Conservation (phyloP, 352 stramenopile species). For the Elongisporangium anandrum region DNA sequence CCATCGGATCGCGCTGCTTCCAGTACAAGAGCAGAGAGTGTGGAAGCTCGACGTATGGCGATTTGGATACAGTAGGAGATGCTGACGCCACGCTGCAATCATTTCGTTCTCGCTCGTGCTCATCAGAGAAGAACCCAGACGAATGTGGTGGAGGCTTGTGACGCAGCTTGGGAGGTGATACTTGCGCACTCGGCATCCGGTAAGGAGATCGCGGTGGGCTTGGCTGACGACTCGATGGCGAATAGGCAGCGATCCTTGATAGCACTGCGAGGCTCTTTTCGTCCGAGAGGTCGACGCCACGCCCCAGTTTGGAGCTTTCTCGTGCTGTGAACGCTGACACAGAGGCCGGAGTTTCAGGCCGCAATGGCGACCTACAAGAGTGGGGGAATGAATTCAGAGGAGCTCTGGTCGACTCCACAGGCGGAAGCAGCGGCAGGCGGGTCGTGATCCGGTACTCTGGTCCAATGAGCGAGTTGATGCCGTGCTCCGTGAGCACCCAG, state of each 20-base stretch:
- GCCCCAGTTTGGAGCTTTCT: constrained; percentile 39
- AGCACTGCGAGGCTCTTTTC: constrained; percentile 43
- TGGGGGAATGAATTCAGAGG: constrained; percentile 6
- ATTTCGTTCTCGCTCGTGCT: not conserved
- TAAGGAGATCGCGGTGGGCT: constrained; percentile 11
- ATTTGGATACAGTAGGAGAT: not conserved
- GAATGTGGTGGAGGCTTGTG: not conserved
- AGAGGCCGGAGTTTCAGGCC: constrained; percentile 22
- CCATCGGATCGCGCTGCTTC: not conserved
- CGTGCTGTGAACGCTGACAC: constrained; percentile 31
- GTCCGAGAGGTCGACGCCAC: constrained; percentile 39
- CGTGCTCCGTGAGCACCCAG: constrained; percentile 63
- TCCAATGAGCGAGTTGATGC: constrained; percentile 55
- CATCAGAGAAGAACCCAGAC: not conserved
- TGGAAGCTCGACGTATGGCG: not conserved
- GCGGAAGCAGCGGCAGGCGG: constrained; percentile 32
- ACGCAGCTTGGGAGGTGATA: not conserved
- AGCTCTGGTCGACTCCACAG: constrained; percentile 8
- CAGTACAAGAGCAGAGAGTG: not conserved
- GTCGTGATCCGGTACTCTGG: constrained; percentile 60
- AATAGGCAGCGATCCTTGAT: constrained; percentile 32
- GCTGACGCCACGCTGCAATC: not conserved
- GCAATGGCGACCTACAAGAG: constrained; percentile 18
- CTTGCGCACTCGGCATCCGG: not conserved
- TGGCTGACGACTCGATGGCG: constrained; percentile 18